Conservation (phyloP, 495 filamentous ascomycete species). For the Sordaria brevicollis region DNA sequence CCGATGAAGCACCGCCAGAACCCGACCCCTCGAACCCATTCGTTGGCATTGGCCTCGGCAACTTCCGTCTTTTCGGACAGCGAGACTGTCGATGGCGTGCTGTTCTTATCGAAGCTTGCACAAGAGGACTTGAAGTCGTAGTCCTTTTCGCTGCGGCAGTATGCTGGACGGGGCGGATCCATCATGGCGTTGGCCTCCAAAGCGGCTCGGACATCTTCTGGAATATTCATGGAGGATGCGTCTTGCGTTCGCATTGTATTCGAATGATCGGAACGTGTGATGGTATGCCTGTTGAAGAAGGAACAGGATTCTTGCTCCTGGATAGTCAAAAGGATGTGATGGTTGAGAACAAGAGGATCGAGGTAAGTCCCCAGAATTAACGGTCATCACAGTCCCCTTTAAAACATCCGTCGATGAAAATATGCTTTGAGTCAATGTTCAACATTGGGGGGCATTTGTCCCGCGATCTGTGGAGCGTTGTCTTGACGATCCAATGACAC, state of each 20-base stretch:
- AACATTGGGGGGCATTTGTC: background rate
- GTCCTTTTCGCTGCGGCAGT: background rate
- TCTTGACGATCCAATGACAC: background rate
- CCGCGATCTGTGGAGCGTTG: background rate
- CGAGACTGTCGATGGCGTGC: background rate
- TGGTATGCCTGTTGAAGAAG: background rate
- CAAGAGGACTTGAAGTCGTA: background rate
- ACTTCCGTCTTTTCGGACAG: slow-evolving; percentile 4
- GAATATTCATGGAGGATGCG: background rate
- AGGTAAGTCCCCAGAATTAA: background rate
- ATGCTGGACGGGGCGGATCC: background rate
- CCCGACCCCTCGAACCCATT: slow-evolving; percentile 15
- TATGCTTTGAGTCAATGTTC: background rate
- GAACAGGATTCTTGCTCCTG: background rate
- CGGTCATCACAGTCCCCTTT: background rate
- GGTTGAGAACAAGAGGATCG: background rate
- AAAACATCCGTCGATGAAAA: background rate
- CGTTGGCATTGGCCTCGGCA: background rate
- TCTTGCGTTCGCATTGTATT: background rate
- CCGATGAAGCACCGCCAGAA: slow-evolving; percentile 33
- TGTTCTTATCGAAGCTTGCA: background rate
- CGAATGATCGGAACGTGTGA: background rate
- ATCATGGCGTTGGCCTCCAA: background rate
- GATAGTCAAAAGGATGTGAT: background rate
- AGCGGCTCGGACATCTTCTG: background rate